A percentile compares a stretch with the other conserved stretches of the same genome.
Evolutionary conservation across 2,329 filamentous ascomycete species (phyloP).

Genomic region (Sporothrix euskadiensis): DNA sequence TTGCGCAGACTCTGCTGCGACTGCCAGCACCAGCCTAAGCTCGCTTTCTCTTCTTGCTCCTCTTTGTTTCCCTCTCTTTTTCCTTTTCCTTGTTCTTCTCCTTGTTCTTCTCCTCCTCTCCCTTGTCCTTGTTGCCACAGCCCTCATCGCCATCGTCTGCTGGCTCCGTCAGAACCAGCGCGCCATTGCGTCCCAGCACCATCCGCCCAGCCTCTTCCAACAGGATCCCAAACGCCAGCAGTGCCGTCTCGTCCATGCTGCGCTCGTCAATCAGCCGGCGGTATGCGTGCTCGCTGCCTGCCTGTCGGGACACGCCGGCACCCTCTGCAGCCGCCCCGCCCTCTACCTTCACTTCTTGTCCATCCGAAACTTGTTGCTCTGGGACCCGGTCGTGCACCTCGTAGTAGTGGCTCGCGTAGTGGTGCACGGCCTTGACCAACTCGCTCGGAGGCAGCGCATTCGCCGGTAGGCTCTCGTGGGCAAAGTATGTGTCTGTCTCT

Average conservation of each 20-base stretch:
- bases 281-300: background rate
- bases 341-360: background rate
- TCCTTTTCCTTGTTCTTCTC: background rate
- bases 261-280: conserved; percentile 49
- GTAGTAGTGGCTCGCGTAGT: conserved; percentile 69
- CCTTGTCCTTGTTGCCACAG: conserved; percentile 21
- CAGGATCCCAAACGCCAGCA: conserved; percentile 73
- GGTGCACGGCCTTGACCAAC: conserved; percentile 67
- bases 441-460: conserved; percentile 64
- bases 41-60: background rate
- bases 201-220: conserved; percentile 69
- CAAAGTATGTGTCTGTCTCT: conserved; percentile 71
- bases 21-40: background rate
- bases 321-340: conserved; percentile 2
- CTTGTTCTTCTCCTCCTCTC: background rate
- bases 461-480: conserved; percentile 56
- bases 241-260: conserved; percentile 76
- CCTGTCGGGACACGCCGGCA: background rate
- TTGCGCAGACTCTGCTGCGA: background rate
- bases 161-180: conserved; percentile 70
- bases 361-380: background rate
- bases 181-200: conserved; percentile 63
- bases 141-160: conserved; percentile 36
- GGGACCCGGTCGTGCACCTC: conserved; percentile 37
- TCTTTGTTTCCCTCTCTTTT: no score